Percentiles rank a stretch among this genome's conserved stretches.
Conservation (phyloP, 495 filamentous ascomycete species). For the Friedmanniomyces simplex region DNA sequence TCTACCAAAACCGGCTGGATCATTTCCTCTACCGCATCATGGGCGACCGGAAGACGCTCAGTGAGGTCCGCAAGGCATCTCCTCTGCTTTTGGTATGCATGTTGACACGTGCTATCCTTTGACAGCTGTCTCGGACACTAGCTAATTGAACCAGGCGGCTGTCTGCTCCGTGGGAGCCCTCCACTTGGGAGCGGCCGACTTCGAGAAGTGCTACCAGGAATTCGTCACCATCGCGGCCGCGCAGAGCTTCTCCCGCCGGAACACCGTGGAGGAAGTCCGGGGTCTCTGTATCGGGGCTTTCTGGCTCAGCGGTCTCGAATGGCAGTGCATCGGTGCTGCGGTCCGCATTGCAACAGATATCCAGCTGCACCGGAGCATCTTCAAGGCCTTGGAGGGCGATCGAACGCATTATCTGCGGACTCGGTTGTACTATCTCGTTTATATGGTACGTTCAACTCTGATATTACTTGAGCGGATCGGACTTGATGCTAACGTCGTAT, state of each 20-base stretch:
- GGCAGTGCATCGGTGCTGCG: conserved; percentile 47
- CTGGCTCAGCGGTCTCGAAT: conserved; percentile 46
- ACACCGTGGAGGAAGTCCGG: conserved; percentile 43
- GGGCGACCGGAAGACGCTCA: conserved; percentile 39
- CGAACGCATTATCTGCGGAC: conserved; percentile 33
- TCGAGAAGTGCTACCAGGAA: conserved; percentile 42
- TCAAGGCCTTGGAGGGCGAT: conserved; percentile 37
- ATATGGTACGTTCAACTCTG: conserved; percentile 25
- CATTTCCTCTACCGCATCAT: conserved; percentile 42
- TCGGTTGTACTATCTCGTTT: conserved; percentile 43
- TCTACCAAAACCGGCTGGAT: conserved; percentile 44
- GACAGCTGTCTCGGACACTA: too few relatives aligned
- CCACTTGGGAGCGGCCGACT: conserved; percentile 40
- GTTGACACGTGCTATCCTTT: too few relatives aligned
- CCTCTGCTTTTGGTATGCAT: conserved; percentile 35
- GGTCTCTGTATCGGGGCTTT: conserved; percentile 45
- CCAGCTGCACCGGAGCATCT: conserved; percentile 41
- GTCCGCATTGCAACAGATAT: conserved; percentile 48
- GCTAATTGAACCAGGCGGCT: conserved; percentile 23
- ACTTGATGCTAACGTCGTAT: too few relatives aligned
- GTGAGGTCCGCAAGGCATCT: conserved; percentile 39
- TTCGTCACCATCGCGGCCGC: conserved; percentile 43
- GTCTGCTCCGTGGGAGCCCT: conserved; percentile 45
- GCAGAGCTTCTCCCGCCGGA: conserved; percentile 43
- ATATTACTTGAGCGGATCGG: too few relatives aligned